A percentile compares a stretch with the other conserved stretches of the same genome.
These are phyloP conservation scores for Microcyclospora tardicrescens DNA, from an alignment of 2,329 filamentous ascomycete genomes.

Conservation along the genomic window DNA sequence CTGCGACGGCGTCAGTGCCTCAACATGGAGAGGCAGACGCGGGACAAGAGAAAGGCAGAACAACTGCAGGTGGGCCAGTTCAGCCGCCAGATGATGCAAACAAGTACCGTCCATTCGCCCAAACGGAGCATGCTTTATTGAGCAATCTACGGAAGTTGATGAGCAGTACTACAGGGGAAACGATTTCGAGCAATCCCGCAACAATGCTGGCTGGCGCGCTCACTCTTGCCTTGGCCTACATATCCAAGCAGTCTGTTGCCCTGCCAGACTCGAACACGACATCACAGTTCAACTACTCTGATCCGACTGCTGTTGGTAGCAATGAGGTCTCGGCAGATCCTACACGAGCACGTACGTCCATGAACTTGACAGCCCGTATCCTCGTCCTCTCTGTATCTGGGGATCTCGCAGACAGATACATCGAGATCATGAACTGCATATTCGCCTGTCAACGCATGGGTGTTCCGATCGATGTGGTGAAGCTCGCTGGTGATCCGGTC, in stretches of 20 bases:
- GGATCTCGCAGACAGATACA: conserved; percentile 80
- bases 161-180: conserved; percentile 48
- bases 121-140: conserved; percentile 72
- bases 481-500: conserved; percentile 72
- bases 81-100: conserved; percentile 46
- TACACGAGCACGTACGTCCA: conserved; percentile 20
- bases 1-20: conserved; percentile 7
- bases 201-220: conserved; percentile 86
- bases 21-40: neutral
- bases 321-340: conserved; percentile 38
- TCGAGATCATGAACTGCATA: conserved; percentile 95
- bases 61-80: conserved; percentile 13
- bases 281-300: conserved; percentile 47
- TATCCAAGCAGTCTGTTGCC: conserved; percentile 58
- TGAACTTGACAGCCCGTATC: conserved; percentile 63
- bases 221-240: conserved; percentile 77
- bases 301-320: conserved; percentile 35
- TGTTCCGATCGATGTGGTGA: conserved; percentile 85
- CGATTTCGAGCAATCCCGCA: conserved; percentile 56
- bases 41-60: conserved; percentile 11
- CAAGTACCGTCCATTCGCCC: conserved; percentile 85
- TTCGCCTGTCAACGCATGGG: conserved; percentile 83
- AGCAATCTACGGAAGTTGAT: conserved; percentile 63
- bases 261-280: conserved; percentile 34
- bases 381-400: conserved; percentile 82